Evolutionary conservation across 73 alveolate genomes (phyloP), one percentile per base, ranked within the genome.

Genomic region (Tetrahymena elliotti): DNA sequence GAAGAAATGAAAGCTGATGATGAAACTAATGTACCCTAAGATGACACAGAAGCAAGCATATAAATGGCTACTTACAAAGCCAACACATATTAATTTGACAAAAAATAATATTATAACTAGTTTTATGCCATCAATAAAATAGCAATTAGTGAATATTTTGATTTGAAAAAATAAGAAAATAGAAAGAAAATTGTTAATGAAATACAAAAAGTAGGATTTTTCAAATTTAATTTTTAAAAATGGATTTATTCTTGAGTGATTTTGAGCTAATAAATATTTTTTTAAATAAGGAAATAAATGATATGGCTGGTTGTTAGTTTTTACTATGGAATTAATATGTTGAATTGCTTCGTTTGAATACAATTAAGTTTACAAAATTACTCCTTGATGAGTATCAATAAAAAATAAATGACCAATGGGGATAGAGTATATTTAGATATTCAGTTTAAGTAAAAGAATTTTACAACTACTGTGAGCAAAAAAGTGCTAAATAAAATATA

Each of bases 341-440:
- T 2, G 88, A 68, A 68, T 68, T 68, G 38, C 88, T 68, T n/a
- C 88, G 88, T 68, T 68, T 68, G 33, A 68, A 68, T 68, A 68
- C 88, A 68, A 68, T 68, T 68, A 68, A 68, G 38, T 68, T 68
- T 31, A 68, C 88, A 5, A 68, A 68, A 18, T 31, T 68, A n/a
- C 88, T 68, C 6, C 36, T 68, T 27, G 88, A 68, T 68, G 94
- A 96, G 40, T 96, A 93, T 38, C 52, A 83, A 7, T 93, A 34
- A 38, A 95, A 96, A 83, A 94, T 97, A 94, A 95, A 94, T 35
- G 97, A 97, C 38, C 92, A 97, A 88, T 97, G 98, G 99, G 98
- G 97, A 9, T 97, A 96, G 36, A 94, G 97, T 68, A 96, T 97
- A n/a, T 96, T 97, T 38, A 68, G 96, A 54, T 68, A 96, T 47